Percentiles rank a stretch among this genome's conserved stretches.
Conservation (phyloP, 192 early-diverging fungal species). For the Coemansia aciculifera region DNA sequence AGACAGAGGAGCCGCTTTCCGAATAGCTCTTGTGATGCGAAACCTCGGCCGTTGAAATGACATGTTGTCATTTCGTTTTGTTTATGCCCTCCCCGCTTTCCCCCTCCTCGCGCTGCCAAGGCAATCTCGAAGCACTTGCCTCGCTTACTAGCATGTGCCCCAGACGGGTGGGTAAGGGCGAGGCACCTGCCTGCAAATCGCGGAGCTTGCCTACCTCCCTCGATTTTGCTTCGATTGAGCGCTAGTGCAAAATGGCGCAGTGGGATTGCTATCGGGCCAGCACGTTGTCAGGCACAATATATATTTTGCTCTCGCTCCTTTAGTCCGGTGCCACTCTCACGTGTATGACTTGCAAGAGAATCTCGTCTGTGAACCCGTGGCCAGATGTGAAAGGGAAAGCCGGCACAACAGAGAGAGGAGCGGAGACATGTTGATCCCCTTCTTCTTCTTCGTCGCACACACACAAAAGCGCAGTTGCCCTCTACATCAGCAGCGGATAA, state of each 20-base stretch:
- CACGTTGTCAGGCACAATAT: not conserved
- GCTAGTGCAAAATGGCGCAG: not conserved
- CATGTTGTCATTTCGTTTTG: not conserved
- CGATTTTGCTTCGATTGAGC: conserved; percentile 1
- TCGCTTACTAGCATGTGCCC: conserved; percentile 5
- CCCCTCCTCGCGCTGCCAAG: not conserved
- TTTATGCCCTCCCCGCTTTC: not conserved
- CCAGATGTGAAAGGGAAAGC: not conserved
- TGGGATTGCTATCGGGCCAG: not conserved
- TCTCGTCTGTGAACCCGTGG: conserved; percentile 11
- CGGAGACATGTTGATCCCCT: not conserved
- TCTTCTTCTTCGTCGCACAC: not conserved
- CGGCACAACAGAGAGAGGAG: not conserved
- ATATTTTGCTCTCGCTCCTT: not conserved
- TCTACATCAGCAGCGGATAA: not conserved
- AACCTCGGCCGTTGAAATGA: not conserved
- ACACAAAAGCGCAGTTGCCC: not conserved
- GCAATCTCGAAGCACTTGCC: not conserved
- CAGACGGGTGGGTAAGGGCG: not conserved
- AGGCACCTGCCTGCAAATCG: not conserved
- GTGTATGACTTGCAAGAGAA: not conserved
- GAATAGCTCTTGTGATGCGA: conserved; percentile 2
- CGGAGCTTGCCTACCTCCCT: not conserved
- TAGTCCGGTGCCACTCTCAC: conserved; percentile 1
- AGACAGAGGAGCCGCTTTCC: not conserved